Conservation (phyloP, 306 rosid genomes). For the Quercus variabilis region DNA sequence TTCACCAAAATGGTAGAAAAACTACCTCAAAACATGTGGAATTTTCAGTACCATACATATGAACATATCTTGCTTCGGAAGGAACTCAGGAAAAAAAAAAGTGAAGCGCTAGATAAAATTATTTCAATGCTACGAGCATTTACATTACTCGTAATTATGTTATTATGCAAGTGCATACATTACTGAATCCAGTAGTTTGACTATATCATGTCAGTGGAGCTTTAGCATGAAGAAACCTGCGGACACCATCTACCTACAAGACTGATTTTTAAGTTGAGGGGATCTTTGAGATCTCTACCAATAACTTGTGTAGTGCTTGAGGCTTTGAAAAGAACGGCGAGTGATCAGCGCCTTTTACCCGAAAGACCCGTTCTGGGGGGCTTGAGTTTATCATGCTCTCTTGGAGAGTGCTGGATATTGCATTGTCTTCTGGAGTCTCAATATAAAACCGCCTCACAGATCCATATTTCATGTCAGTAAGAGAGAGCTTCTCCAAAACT, state of each 20-base stretch:
- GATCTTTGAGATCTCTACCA: slow-evolving; percentile 77
- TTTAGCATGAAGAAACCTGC: slow-evolving; percentile 21
- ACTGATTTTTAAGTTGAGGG: slow-evolving; percentile 24
- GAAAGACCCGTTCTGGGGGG: slow-evolving; percentile 72
- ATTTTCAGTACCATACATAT: neutral
- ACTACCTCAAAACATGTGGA: neutral
- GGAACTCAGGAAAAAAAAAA: neutral
- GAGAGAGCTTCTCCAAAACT: slow-evolving; percentile 71
- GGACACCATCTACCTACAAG: slow-evolving; percentile 10
- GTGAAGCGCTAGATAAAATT: neutral
- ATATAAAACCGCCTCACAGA: slow-evolving; percentile 79
- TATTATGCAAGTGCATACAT: slow-evolving; percentile 18
- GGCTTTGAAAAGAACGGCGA: slow-evolving; percentile 96
- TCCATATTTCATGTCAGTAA: slow-evolving; percentile 77
- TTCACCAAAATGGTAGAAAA: neutral
- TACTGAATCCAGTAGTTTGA: slow-evolving; percentile 8
- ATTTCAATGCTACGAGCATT: slow-evolving; percentile 23
- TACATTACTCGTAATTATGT: slow-evolving; percentile 17
- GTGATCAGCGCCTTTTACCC: slow-evolving; percentile 85
- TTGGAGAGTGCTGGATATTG: slow-evolving; percentile 68
- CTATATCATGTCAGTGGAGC: slow-evolving; percentile 27
- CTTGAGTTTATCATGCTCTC: slow-evolving; percentile 70
- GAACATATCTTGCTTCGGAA: slow-evolving; percentile 4
- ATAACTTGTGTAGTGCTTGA: slow-evolving; percentile 88
- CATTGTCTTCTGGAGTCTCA: slow-evolving; percentile 85